A percentile compares a stretch with the other conserved stretches of the same genome.
phyloP scores from a whole-genome alignment of 2,329 filamentous ascomycete species.

The Kalaharituber pfeilii region DNA sequence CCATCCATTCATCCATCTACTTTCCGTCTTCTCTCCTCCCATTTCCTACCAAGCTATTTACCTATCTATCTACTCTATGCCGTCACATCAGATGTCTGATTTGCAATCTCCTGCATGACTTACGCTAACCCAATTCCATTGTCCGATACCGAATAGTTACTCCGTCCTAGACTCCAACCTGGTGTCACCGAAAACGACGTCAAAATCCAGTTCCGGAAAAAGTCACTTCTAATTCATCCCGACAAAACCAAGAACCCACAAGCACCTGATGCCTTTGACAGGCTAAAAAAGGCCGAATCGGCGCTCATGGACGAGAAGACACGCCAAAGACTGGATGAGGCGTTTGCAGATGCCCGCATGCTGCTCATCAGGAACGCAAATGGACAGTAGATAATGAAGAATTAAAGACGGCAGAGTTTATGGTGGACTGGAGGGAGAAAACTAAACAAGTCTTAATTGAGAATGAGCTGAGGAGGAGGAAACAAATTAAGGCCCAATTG shows the following conservation, averaged over 20 bases:
- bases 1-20: conserved; percentile 1
- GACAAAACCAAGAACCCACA: conserved; percentile 87
- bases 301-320: conserved; percentile 88
- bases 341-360: conserved; percentile 89
- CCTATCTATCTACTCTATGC: neutral
- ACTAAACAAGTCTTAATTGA: conserved; percentile 78
- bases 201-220: conserved; percentile 83
- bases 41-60: conserved; percentile 3
- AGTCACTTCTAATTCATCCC: conserved; percentile 96
- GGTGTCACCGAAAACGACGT: conserved; percentile 93
- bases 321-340: conserved; percentile 72
- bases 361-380: conserved; percentile 88
- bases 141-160: conserved; percentile 48
- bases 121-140: conserved; percentile 12
- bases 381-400: conserved; percentile 80
- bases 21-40: conserved; percentile 4
- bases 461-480: conserved; percentile 66
- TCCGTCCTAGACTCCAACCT: conserved; percentile 84
- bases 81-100: conserved; percentile 4
- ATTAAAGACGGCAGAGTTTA: conserved; percentile 67
- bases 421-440: conserved; percentile 76
- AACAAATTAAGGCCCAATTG: conserved; percentile 85
- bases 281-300: conserved; percentile 84
- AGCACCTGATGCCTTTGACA: conserved; percentile 90
- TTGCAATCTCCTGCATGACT: neutral